phyloP scores from a whole-genome alignment of 495 filamentous ascomycete genomes.

The Venustampulla echinocandica region DNA sequence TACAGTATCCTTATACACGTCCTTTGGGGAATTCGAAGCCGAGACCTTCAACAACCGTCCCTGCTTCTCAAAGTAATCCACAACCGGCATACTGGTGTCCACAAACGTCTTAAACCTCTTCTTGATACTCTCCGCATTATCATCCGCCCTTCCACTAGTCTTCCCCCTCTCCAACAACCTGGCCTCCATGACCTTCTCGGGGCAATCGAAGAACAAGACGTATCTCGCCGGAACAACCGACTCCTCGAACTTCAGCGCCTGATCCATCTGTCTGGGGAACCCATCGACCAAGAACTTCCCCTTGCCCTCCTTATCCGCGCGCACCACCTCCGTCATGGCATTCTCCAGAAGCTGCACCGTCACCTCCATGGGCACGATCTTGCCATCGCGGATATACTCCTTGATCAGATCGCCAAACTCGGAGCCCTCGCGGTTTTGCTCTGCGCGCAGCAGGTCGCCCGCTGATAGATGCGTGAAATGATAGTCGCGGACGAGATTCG shows the following conservation, averaged over 20 bases:
- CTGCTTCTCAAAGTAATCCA: conserved; percentile 70
- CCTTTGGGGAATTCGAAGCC: conserved; percentile 57
- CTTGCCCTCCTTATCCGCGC: conserved; percentile 21
- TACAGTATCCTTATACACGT: conserved; percentile 66
- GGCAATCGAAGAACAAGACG: conserved; percentile 86
- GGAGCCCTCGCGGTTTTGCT: conserved; percentile 76
- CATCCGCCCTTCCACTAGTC: conserved; percentile 83
- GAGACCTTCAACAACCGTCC: conserved; percentile 70
- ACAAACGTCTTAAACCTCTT: conserved; percentile 92
- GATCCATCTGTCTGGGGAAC: conserved; percentile 95
- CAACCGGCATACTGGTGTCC: conserved; percentile 94
- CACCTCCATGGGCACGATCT: conserved; percentile 97
- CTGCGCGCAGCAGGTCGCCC: conserved; percentile 86
- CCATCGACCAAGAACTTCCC: conserved; percentile 82
- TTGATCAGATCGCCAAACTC: conserved; percentile 88
- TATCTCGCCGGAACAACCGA: conserved; percentile 73
- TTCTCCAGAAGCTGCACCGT: conserved; percentile 91
- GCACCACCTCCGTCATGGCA: conserved; percentile 65
- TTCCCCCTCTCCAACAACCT: conserved; percentile 80
- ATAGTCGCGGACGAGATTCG: conserved; percentile 79
- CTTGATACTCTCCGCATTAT: conserved; percentile 89
- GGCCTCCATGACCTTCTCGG: conserved; percentile 77
- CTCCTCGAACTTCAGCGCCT: conserved; percentile 87
- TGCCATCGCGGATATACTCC: conserved; percentile 81
- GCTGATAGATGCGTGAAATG: conserved; percentile 88